These are phyloP conservation scores for Leptographium lundbergii DNA, from an alignment of 2,329 filamentous ascomycete genomes.

Conservation along the genomic window DNA sequence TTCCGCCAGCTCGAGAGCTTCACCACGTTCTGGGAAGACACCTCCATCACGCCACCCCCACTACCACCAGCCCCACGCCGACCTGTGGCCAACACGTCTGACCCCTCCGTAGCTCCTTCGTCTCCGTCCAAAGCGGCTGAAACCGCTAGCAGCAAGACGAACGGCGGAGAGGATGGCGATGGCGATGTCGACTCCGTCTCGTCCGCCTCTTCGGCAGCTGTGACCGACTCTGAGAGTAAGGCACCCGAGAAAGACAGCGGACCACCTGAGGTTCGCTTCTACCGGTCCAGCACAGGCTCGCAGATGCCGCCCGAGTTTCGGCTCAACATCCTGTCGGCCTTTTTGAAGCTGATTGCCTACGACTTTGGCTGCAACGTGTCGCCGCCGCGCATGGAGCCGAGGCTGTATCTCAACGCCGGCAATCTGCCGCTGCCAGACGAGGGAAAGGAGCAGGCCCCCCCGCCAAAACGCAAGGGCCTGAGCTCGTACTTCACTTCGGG, in stretches of 20 bases:
- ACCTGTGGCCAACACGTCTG: constrained; percentile 25
- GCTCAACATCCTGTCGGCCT: constrained; percentile 42
- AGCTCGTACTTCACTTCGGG: constrained; percentile 45
- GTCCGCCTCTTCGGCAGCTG: constrained; percentile 6
- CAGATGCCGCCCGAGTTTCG: constrained; percentile 47
- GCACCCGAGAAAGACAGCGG: constrained; percentile 5
- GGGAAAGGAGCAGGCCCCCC: neutral
- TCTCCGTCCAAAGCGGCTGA: neutral
- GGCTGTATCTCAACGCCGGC: constrained; percentile 34
- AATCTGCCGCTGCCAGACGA: neutral
- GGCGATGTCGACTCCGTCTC: constrained; percentile 6
- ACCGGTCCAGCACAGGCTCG: constrained; percentile 37
- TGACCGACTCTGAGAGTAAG: constrained; percentile 9
- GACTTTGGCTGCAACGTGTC: constrained; percentile 52
- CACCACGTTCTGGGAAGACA: constrained; percentile 50
- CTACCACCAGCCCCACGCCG: constrained; percentile 19
- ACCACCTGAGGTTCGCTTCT: constrained; percentile 15
- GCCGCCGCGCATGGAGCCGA: constrained; percentile 43
- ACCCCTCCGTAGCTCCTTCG: neutral
- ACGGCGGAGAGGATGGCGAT: constrained; percentile 7
- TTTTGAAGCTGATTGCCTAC: constrained; percentile 52
- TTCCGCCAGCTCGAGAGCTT: constrained; percentile 49
- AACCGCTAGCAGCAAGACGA: neutral
- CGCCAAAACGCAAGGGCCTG: constrained; percentile 8
- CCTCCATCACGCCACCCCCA: constrained; percentile 23